Evolutionary conservation across 441 rosid genomes (phyloP).

Genomic region (Euphorbia celastroides): DNA sequence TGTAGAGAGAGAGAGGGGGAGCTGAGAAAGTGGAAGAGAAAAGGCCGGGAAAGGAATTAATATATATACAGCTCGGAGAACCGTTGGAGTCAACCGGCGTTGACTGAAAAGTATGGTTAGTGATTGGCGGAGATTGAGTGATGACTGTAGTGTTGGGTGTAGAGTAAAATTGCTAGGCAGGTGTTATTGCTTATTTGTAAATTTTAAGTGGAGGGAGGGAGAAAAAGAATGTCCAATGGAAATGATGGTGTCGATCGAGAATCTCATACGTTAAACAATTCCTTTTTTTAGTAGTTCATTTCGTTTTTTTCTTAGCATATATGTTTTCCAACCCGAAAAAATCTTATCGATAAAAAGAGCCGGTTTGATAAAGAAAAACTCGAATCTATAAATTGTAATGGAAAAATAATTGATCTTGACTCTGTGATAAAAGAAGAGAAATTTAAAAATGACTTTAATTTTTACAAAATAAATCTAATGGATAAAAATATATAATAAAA

Average conservation of each 20-base stretch:
- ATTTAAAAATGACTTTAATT: no score
- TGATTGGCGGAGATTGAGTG: slow-evolving; percentile 6
- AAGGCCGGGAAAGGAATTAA: slow-evolving; percentile 19
- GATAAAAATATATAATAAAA: no score
- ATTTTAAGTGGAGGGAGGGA: slow-evolving; percentile 14
- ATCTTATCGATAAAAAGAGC: no score
- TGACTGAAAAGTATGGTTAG: background rate
- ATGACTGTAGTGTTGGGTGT: background rate
- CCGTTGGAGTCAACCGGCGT: background rate
- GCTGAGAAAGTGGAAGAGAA: background rate
- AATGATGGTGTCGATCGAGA: slow-evolving; percentile 23
- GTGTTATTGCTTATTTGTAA: no score
- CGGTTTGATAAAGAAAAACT: no score
- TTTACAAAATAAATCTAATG: no score
- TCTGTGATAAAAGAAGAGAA: no score
- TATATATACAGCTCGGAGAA: slow-evolving; percentile 7
- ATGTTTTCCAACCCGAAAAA: no score
- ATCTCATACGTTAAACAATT: background rate
- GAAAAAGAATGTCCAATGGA: background rate
- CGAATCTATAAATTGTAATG: no score
- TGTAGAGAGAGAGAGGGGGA: background rate
- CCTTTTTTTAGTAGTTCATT: background rate
- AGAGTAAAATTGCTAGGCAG: background rate
- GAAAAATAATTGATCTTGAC: no score
- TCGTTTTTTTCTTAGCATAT: no score